Conservation (phyloP, 75 land plant genomes). For the Sequoia sempervirens region DNA sequence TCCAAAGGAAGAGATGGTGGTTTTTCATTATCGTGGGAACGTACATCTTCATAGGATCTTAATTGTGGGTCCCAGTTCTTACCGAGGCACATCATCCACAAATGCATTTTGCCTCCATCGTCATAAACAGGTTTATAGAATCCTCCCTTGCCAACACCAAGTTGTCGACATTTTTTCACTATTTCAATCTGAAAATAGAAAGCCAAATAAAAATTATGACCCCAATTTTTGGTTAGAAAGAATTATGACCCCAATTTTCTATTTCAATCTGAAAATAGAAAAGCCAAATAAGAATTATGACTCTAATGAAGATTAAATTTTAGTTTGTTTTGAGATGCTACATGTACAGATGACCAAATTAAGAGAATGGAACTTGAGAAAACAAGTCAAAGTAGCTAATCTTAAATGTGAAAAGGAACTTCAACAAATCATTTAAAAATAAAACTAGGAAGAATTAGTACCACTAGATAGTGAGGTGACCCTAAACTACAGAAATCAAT, state of each 20-base stretch:
- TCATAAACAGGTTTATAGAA: constrained; percentile 61
- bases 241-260: background rate
- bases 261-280: constrained; percentile 39
- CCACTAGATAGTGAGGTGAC: background rate
- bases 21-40: constrained; percentile 41
- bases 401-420: too few species aligned
- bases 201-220: background rate
- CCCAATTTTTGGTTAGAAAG: background rate
- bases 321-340: background rate
- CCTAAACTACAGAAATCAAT: background rate
- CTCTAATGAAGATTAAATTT: background rate
- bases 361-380: background rate
- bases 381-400: too few species aligned
- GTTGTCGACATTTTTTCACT: constrained; percentile 45
- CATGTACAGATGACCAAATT: background rate
- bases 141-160: constrained; percentile 64
- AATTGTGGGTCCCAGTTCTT: constrained; percentile 64
- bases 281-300: background rate
- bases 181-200: constrained; percentile 41
- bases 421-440: background rate
- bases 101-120: constrained; percentile 48
- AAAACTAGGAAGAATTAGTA: background rate
- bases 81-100: constrained; percentile 89
- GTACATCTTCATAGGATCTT: constrained; percentile 40
- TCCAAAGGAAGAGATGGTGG: constrained; percentile 49